Percentiles rank a stretch among this genome's conserved stretches.
Evolutionary conservation across 768 basidiomycete genomes (phyloP).

Genomic region (Kwoniella botswanensis): DNA sequence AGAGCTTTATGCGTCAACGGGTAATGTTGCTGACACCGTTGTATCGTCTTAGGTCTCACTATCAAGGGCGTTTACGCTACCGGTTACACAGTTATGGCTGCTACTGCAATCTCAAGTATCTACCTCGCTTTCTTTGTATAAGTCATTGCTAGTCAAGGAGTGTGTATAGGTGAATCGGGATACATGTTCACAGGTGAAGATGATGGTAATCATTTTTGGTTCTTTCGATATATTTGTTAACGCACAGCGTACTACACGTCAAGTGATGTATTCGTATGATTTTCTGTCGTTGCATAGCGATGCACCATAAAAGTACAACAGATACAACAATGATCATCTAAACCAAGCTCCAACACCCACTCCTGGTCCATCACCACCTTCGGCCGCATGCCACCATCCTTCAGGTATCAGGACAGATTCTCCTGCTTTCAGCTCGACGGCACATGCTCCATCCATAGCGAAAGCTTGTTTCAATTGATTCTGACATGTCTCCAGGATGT

Average conservation of each 20-base stretch:
- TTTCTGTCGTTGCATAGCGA: neutral
- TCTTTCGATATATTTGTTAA: neutral
- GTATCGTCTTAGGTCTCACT: constrained; percentile 67
- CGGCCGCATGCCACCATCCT: constrained; percentile 56
- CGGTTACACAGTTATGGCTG: constrained; percentile 83
- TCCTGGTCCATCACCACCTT: constrained; percentile 42
- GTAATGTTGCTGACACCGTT: neutral
- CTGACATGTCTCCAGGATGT: constrained; percentile 25
- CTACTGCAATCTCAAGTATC: constrained; percentile 74
- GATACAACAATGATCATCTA: constrained; percentile 27
- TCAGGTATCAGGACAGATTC: constrained; percentile 52
- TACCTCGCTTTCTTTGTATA: constrained; percentile 65
- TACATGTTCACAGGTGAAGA: neutral
- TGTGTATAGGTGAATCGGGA: neutral
- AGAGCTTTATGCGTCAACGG: neutral
- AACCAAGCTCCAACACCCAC: constrained; percentile 53
- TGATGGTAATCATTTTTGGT: neutral
- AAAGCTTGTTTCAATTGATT: constrained; percentile 32
- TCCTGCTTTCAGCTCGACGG: constrained; percentile 39
- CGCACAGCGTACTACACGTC: neutral
- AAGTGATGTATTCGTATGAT: constrained; percentile 21
- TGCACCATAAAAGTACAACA: neutral
- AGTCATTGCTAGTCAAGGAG: neutral
- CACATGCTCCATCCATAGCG: constrained; percentile 33
- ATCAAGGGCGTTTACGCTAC: constrained; percentile 79